Evolutionary conservation across 495 filamentous ascomycete genomes (phyloP).

Genomic region (Aspergillus avenaceus): DNA sequence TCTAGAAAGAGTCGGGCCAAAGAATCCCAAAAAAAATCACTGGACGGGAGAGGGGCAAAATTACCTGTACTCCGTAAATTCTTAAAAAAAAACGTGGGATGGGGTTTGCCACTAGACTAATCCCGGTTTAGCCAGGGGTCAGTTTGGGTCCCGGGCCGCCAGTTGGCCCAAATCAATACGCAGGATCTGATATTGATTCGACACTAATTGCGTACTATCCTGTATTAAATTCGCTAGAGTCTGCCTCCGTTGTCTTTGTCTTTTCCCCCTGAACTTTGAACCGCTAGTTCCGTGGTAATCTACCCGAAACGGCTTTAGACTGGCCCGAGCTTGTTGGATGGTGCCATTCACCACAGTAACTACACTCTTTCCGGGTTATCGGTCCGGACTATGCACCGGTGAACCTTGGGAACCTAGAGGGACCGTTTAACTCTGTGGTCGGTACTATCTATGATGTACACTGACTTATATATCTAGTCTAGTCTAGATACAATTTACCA

Average conservation of each 20-base stretch:
- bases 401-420: no score
- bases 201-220: not conserved
- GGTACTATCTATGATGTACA: no score
- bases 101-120: not conserved
- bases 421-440: no score
- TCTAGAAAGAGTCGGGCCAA: not conserved
- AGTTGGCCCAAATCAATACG: not conserved
- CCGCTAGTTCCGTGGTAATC: not conserved
- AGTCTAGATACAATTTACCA: no score
- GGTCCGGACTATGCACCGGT: not conserved
- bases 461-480: no score
- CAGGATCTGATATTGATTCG: not conserved
- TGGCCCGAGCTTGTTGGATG: not conserved
- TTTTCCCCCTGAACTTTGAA: not conserved
- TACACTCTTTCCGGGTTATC: not conserved
- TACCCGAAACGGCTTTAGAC: not conserved
- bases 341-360: not conserved
- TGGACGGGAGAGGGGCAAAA: not conserved
- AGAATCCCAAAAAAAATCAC: not conserved
- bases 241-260: no score
- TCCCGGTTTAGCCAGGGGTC: constrained; percentile 6
- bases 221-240: not conserved
- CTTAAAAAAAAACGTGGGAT: constrained; percentile 7
- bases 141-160: not conserved
- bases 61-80: no score